Base-by-base conservation (phyloP, 495 filamentous ascomycete genomes). In the Lepidopterella palustris region DNA sequence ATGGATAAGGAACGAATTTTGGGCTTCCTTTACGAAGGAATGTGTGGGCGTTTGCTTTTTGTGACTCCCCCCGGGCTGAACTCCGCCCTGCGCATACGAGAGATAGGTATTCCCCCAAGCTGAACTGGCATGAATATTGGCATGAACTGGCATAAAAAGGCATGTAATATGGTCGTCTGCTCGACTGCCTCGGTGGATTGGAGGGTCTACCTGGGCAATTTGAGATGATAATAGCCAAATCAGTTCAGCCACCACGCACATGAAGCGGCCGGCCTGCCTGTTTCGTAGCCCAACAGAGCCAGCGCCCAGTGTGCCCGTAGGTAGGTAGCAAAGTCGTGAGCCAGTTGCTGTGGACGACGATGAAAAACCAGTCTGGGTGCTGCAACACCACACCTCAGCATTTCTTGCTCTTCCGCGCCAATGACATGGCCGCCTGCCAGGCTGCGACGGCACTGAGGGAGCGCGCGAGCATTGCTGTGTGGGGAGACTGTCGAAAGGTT, bases 351-450 rank as follows among this genome's bases (percentile, higher is more conserved):
- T 42, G 45, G 24, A 23, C 45, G 15, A 11, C 29, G 31, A 10
- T 20, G 4, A 52, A 13, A 21, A 28, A 27, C 60, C 29, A 57
- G 27, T 35, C 27, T 52, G 24, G 53, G 45, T 9, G 54, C 60
- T 62, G 60, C 60, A 54, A 57, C 60, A 62, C 60, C 60, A 52
- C 45, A 50, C 45, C 27, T 28, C 21, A 15, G 10, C 27, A 11
- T 13, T 5, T 55, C 3, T 20, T 9, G 25, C 13, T 55, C 4
- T 20, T 8, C 51, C 18, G 13, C 23, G 15, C 54, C 42, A 54
- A 54, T 54, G n/a, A 28, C 27, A 18, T 1, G 10, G n/a, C 4
- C 4, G 25, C 47, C 26, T 4, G 8, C 21, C 5, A 25, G 47
- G 20, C 47, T 50, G 47, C 47, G 47, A 50, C 45, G 45, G 13